These are phyloP conservation scores for Annulohypoxylon moriforme DNA, from an alignment of 495 filamentous ascomycete genomes.

Conservation along the genomic window DNA sequence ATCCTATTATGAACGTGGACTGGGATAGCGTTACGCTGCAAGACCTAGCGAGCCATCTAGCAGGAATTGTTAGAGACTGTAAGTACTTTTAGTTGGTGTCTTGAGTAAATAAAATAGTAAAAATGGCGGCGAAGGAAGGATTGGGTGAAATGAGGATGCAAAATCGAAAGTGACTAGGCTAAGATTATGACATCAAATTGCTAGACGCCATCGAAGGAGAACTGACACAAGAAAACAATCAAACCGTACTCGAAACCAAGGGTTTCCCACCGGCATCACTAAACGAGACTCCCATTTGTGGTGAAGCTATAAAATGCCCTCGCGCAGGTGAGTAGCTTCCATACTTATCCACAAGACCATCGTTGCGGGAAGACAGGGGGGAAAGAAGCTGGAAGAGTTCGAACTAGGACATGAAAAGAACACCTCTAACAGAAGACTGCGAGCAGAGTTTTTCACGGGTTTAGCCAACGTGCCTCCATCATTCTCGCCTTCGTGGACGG, in stretches of 20 bases:
- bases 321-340: conserved; percentile 47
- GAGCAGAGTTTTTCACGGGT: conserved; percentile 64
- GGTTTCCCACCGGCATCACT: conserved; percentile 56
- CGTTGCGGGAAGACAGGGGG: background rate
- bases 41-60: conserved; percentile 63
- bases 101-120: background rate
- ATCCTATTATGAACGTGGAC: conserved; percentile 56
- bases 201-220: conserved; percentile 56
- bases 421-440: conserved; percentile 1
- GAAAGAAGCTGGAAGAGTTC: background rate
- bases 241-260: conserved; percentile 43
- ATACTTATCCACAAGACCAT: background rate
- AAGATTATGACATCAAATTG: conserved; percentile 36
- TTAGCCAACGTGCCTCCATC: conserved; percentile 60
- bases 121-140: background rate
- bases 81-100: conserved; percentile 14
- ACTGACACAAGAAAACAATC: conserved; percentile 53
- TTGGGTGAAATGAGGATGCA: conserved; percentile 4
- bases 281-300: conserved; percentile 57
- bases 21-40: conserved; percentile 69
- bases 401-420: background rate
- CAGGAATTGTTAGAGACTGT: conserved; percentile 63
- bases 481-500: conserved; percentile 59
- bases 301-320: conserved; percentile 50
- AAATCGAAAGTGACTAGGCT: conserved; percentile 22